A percentile compares a stretch with the other conserved stretches of the same genome.
Conservation (phyloP, 352 stramenopile species). For the Pythium scleroteichum region DNA sequence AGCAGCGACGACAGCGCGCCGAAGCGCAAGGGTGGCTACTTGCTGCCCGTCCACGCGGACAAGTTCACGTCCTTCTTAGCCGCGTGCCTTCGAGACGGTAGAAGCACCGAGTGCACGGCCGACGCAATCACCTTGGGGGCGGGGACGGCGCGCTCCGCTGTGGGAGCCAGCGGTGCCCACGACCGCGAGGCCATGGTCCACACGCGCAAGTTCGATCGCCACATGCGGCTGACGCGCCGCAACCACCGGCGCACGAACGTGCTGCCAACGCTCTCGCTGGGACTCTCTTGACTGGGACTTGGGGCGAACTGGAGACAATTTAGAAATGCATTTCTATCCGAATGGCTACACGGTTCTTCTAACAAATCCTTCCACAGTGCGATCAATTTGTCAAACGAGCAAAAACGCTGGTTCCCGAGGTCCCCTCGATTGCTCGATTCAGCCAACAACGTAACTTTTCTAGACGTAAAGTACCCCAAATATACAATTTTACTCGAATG, state of each 20-base stretch:
- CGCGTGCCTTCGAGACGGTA: constrained; percentile 14
- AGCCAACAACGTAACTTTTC: constrained; percentile 22
- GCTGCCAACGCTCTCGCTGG: constrained; percentile 35
- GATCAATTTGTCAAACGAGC: constrained; percentile 1
- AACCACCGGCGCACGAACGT: constrained; percentile 53
- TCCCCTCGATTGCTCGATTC: constrained; percentile 14
- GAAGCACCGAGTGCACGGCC: constrained; percentile 4
- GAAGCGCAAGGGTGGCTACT: constrained; percentile 39
- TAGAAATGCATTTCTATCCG: constrained; percentile 2
- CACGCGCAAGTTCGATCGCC: constrained; percentile 66
- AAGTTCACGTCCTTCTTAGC: constrained; percentile 45
- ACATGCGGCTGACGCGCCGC: constrained; percentile 66
- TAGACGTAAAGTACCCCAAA: background rate
- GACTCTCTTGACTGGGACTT: no score
- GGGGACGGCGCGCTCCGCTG: background rate
- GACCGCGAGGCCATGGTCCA: constrained; percentile 49
- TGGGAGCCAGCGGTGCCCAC: constrained; percentile 2
- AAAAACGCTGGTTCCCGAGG: constrained; percentile 2
- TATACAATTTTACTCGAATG: constrained; percentile 5
- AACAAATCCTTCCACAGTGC: background rate
- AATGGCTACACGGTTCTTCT: constrained; percentile 5
- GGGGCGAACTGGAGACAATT: no score
- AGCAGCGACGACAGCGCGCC: constrained; percentile 9
- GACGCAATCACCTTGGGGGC: background rate
- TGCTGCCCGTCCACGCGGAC: constrained; percentile 51